phyloP scores from a whole-genome alignment of 805 yeast genomes.

The Candida xyloterini region DNA sequence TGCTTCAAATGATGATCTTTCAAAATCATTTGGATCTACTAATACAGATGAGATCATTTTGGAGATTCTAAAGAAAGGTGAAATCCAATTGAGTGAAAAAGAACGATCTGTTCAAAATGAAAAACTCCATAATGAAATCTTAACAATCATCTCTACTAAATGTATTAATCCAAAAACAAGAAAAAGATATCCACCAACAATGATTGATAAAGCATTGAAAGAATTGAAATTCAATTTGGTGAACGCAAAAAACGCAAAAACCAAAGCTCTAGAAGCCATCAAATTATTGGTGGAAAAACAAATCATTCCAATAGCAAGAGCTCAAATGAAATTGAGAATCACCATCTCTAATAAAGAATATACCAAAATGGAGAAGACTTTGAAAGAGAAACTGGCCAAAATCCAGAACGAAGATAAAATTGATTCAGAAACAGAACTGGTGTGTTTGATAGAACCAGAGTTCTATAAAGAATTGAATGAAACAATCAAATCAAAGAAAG shows the following conservation, averaged over 20 bases:
- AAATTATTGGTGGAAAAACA: conserved; percentile 72
- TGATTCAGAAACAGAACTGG: conserved; percentile 29
- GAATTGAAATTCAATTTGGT: conserved; percentile 78
- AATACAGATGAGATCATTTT: conserved; percentile 71
- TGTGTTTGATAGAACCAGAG: conserved; percentile 82
- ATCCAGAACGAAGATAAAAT: conserved; percentile 29
- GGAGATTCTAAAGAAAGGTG: conserved; percentile 87
- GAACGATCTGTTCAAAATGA: conserved; percentile 77
- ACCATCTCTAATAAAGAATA: conserved; percentile 53
- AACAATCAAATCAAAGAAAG: conserved; percentile 56
- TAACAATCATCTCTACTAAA: conserved; percentile 80
- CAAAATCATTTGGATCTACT: conserved; percentile 69
- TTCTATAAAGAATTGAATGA: conserved; percentile 70
- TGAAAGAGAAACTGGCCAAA: conserved; percentile 28
- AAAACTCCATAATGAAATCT: conserved; percentile 58
- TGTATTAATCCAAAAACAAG: conserved; percentile 88
- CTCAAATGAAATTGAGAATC: conserved; percentile 85
- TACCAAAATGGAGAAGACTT: conserved; percentile 33
- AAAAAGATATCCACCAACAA: conserved; percentile 90
- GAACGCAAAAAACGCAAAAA: conserved; percentile 58
- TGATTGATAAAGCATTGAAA: conserved; percentile 82
- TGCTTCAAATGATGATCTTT: conserved; percentile 82
- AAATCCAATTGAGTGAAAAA: conserved; percentile 89
- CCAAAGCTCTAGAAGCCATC: conserved; percentile 90
- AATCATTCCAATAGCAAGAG: conserved; percentile 88